Evolutionary conservation across 192 early-diverging fungal species (phyloP).

Genomic region (Nowakowskiella sp.): DNA sequence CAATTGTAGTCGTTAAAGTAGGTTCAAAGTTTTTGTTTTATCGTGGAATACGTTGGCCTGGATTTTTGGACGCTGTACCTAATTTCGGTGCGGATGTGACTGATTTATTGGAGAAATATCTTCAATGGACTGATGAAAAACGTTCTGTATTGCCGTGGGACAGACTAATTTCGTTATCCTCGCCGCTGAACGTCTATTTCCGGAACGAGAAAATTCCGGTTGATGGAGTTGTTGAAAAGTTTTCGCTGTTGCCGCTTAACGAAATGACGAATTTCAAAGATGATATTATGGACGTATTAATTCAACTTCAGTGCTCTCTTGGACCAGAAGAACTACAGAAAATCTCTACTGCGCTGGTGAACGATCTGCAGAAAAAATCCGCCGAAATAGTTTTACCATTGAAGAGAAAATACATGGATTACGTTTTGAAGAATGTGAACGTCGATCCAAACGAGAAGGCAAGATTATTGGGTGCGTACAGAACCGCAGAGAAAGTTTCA

Average conservation of each 20-base stretch:
- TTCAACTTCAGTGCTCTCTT: background rate
- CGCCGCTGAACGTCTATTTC: background rate
- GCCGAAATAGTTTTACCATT: background rate
- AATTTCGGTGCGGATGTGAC: constrained; percentile 3
- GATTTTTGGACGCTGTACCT: background rate
- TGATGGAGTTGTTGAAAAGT: background rate
- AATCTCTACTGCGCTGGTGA: background rate
- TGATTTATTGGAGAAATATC: background rate
- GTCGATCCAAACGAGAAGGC: background rate
- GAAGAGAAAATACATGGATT: background rate
- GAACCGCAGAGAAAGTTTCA: background rate
- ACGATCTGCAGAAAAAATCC: background rate
- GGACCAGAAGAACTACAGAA: background rate
- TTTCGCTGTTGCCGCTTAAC: background rate
- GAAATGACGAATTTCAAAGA: background rate
- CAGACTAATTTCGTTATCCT: background rate
- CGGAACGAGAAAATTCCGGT: background rate
- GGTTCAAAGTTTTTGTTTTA: constrained; percentile 13
- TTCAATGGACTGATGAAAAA: background rate
- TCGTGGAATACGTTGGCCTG: constrained; percentile 11
- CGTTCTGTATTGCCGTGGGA: background rate
- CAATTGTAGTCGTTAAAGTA: constrained; percentile 7
- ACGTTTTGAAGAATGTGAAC: background rate
- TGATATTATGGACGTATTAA: background rate
- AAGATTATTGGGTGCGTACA: background rate